Conservation (phyloP, 164 flowering plant genomes). For the Hamamelis virginiana region DNA sequence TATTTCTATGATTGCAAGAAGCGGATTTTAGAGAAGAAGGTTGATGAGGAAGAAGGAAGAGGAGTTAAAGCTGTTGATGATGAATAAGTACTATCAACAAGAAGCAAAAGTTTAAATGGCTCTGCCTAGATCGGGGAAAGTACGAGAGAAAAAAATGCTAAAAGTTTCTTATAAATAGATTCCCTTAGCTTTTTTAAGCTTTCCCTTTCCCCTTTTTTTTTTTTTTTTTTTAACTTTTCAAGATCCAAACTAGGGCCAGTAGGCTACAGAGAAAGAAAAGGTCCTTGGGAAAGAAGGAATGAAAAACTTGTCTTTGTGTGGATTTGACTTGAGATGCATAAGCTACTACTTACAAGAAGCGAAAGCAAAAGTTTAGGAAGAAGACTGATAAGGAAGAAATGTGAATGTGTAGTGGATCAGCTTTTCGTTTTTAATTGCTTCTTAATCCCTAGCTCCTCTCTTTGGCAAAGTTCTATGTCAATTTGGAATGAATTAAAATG, state of each 20-base stretch:
- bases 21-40: constrained; percentile 8
- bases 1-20: constrained; percentile 13
- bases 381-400: not conserved
- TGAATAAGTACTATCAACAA: not conserved
- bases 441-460: too few relatives aligned
- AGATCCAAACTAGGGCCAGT: too few relatives aligned
- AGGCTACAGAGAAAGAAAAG: too few relatives aligned
- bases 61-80: not conserved
- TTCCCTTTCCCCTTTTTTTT: too few relatives aligned
- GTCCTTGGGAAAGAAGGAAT: not conserved
- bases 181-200: too few relatives aligned
- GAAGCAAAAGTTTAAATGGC: not conserved
- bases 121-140: too few relatives aligned
- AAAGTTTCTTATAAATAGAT: too few relatives aligned
- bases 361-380: not conserved
- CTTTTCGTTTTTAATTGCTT: not conserved
- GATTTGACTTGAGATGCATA: not conserved
- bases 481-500: too few relatives aligned
- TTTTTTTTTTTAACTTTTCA: too few relatives aligned
- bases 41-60: too few relatives aligned
- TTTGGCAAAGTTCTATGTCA: not conserved
- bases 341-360: not conserved
- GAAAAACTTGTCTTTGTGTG: too few relatives aligned
- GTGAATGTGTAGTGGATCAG: not conserved
- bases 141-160: too few relatives aligned